A percentile compares a stretch with the other conserved stretches of the same genome.
phyloP scores from a whole-genome alignment of 75 land plant genomes.

The Chamaecyparis obtusa region DNA sequence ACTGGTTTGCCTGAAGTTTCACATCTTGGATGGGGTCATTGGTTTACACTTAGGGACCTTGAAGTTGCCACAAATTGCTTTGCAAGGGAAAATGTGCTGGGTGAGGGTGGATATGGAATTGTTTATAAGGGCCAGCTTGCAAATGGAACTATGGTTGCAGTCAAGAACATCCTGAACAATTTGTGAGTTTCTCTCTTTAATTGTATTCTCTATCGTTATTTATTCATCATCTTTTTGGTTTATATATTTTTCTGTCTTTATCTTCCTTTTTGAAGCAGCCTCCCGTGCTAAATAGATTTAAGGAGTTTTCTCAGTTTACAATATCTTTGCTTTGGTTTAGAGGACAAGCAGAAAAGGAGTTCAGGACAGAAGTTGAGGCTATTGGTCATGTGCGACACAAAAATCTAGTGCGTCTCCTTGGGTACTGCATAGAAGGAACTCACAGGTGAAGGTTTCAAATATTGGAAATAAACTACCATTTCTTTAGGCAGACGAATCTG shows the following conservation, averaged over 20 bases:
- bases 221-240: not conserved
- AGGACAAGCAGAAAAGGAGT: conserved; percentile 87
- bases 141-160: conserved; percentile 75
- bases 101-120: conserved; percentile 92
- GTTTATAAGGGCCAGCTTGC: conserved; percentile 64
- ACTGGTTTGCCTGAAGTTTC: conserved; percentile 71
- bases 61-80: conserved; percentile 69
- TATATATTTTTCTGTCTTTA: not conserved
- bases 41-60: conserved; percentile 87
- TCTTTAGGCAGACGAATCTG: not conserved
- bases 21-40: conserved; percentile 91
- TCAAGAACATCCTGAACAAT: conserved; percentile 80
- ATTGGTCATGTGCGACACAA: conserved; percentile 89
- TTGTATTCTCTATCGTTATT: not conserved
- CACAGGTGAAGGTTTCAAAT: conserved; percentile 55
- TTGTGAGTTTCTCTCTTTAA: conserved; percentile 31
- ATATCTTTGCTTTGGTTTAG: conserved; percentile 20
- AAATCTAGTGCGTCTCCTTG: conserved; percentile 76
- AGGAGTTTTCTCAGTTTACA: not conserved
- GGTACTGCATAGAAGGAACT: conserved; percentile 88
- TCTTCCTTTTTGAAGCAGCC: not conserved
- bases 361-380: conserved; percentile 87
- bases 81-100: conserved; percentile 57
- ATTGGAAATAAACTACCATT: not conserved
- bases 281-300: not conserved